These are phyloP conservation scores for Candida sp. DNA, from an alignment of 1,139 yeast genomes.

Conservation along the genomic window DNA sequence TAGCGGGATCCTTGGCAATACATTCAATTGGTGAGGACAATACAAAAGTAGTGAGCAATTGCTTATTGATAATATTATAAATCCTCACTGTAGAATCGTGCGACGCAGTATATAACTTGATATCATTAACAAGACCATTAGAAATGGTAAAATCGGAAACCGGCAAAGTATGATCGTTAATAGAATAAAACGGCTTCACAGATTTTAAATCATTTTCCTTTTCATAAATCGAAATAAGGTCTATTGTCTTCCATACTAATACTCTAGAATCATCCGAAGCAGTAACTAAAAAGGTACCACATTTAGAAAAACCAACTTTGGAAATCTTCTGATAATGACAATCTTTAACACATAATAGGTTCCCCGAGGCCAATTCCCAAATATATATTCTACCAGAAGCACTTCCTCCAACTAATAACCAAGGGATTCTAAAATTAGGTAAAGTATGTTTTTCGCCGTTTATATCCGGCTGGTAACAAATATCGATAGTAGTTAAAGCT, in stretches of 20 bases:
- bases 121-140: constrained; percentile 50
- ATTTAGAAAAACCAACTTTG: constrained; percentile 52
- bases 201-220: constrained; percentile 13
- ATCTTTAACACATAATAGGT: constrained; percentile 66
- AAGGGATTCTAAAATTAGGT: constrained; percentile 49
- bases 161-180: constrained; percentile 76
- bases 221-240: constrained; percentile 44
- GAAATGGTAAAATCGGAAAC: constrained; percentile 61
- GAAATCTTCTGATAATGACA: constrained; percentile 83
- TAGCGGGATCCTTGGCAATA: constrained; percentile 74
- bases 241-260: constrained; percentile 69
- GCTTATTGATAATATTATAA: constrained; percentile 45
- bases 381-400: constrained; percentile 69
- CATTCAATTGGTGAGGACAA: constrained; percentile 56
- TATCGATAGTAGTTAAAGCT: constrained; percentile 56
- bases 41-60: constrained; percentile 67
- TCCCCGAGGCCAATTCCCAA: constrained; percentile 87
- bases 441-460: constrained; percentile 6
- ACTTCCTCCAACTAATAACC: constrained; percentile 74
- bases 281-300: too few species aligned
- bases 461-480: constrained; percentile 36
- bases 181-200: constrained; percentile 43
- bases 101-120: constrained; percentile 70
- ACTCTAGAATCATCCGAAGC: constrained; percentile 82
- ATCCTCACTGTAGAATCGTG: constrained; percentile 73